Conservation (phyloP, 2,329 filamentous ascomycete genomes). For the Myotisia sp. region DNA sequence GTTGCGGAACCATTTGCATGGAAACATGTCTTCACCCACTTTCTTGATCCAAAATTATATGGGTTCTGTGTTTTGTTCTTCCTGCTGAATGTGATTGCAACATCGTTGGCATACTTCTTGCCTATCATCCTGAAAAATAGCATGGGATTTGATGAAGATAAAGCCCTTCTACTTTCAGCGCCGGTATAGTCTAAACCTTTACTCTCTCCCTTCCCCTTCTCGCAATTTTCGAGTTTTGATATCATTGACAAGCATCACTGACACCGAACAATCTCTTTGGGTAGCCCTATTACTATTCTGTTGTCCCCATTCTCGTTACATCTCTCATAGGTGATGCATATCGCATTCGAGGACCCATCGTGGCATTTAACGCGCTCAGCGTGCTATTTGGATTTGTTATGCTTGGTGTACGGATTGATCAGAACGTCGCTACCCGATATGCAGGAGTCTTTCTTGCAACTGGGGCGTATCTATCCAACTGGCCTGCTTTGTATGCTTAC, state of each 20-base stretch:
- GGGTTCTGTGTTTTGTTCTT: constrained; percentile 53
- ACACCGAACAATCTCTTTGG: too few species aligned
- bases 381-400: constrained; percentile 51
- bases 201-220: background rate
- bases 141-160: constrained; percentile 40
- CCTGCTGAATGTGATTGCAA: constrained; percentile 52
- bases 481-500: constrained; percentile 51
- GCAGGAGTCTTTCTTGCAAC: constrained; percentile 52
- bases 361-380: constrained; percentile 49
- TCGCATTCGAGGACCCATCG: constrained; percentile 47
- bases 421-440: constrained; percentile 47
- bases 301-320: constrained; percentile 49
- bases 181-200: constrained; percentile 26
- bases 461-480: constrained; percentile 54
- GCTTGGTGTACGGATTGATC: constrained; percentile 43
- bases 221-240: background rate
- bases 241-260: constrained; percentile 4
- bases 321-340: constrained; percentile 49
- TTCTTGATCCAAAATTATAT: constrained; percentile 48
- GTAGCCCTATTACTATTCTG: constrained; percentile 51
- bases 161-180: constrained; percentile 48
- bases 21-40: constrained; percentile 42
- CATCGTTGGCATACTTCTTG: constrained; percentile 50
- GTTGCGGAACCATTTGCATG: constrained; percentile 42
- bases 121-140: constrained; percentile 44